These are phyloP conservation scores for Tetragonia tetragonoides DNA, from an alignment of 148 eudicot species.

Conservation along the genomic window DNA sequence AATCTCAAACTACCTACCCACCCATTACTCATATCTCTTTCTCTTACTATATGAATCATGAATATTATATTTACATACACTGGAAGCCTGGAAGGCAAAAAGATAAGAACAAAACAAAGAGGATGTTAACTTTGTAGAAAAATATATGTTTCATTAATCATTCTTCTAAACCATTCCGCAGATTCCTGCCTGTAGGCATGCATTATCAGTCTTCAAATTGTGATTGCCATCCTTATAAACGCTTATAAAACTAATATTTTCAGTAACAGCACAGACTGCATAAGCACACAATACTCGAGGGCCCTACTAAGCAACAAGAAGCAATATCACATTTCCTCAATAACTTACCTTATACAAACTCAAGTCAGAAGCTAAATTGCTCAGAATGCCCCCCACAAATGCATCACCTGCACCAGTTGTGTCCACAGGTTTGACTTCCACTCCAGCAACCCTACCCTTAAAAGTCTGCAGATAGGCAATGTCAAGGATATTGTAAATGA, in stretches of 20 bases:
- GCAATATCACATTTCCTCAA: background rate
- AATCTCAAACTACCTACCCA: too few species aligned
- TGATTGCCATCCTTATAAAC: background rate
- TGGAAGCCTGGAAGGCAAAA: too few species aligned
- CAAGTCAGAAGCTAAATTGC: constrained; percentile 59
- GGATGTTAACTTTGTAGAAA: too few species aligned
- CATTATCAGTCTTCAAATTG: background rate
- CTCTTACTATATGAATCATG: background rate
- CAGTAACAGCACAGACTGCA: background rate
- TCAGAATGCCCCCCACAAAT: constrained; percentile 68
- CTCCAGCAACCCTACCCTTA: constrained; percentile 64
- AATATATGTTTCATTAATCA: background rate
- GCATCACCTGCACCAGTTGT: constrained; percentile 98
- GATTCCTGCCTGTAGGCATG: background rate
- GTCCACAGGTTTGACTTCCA: constrained; percentile 71
- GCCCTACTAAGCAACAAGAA: constrained; percentile 1
- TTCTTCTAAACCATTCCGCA: constrained; percentile 3
- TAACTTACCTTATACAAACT: constrained; percentile 50
- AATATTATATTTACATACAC: background rate
- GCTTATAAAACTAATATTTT: background rate
- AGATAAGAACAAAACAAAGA: too few species aligned
- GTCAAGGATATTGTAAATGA: background rate
- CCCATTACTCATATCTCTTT: background rate
- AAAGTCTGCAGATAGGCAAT: constrained; percentile 44
- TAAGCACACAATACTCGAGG: background rate